These are phyloP conservation scores for Drosera capensis DNA, from an alignment of 148 eudicot species.

Conservation along the genomic window DNA sequence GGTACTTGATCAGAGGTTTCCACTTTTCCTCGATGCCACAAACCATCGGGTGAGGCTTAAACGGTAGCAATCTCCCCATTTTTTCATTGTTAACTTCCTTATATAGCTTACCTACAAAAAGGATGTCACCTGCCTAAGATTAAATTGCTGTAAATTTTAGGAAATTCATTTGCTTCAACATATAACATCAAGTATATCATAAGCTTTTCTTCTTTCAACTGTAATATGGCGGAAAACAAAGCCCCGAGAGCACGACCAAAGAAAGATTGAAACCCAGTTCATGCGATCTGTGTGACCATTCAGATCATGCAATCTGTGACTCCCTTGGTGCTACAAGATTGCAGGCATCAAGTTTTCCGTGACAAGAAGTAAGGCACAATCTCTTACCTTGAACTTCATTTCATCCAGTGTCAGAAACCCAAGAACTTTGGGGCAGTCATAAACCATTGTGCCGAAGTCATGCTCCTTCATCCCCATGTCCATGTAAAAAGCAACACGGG, in stretches of 20 bases:
- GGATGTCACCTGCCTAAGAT: no score
- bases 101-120: constrained; percentile 69
- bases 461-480: constrained; percentile 81
- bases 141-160: no score
- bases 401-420: constrained; percentile 70
- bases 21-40: constrained; percentile 80
- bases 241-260: no score
- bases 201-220: no score
- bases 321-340: no score
- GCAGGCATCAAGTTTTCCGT: background rate
- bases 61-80: constrained; percentile 68
- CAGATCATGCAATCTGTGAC: background rate
- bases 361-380: background rate
- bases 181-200: no score
- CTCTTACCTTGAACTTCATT: constrained; percentile 73
- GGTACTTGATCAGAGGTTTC: constrained; percentile 80
- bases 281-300: no score
- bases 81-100: constrained; percentile 62
- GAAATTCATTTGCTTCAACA: no score
- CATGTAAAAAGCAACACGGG: constrained; percentile 48
- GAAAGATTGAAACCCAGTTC: no score
- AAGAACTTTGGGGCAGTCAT: constrained; percentile 72
- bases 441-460: constrained; percentile 97
- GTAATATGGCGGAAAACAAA: no score
- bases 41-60: constrained; percentile 78